Percentiles rank a stretch among this genome's conserved stretches.
These are phyloP conservation scores for Calonectria crousiana DNA, from an alignment of 2,329 filamentous ascomycete species.

Conservation along the genomic window DNA sequence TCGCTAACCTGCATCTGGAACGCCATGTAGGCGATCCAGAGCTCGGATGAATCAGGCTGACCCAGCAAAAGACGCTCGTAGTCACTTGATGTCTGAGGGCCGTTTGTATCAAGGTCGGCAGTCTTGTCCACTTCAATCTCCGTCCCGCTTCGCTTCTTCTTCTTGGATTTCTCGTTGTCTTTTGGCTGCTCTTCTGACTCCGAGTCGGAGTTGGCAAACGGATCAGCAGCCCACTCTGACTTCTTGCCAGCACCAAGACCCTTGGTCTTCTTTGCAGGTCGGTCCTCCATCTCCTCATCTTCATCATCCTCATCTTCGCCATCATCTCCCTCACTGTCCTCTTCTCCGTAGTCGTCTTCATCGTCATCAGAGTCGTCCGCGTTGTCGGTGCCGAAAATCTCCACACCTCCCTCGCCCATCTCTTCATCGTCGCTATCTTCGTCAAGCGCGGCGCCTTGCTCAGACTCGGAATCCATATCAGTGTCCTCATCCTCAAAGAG, in stretches of 20 bases:
- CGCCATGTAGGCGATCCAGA: slow-evolving; percentile 99
- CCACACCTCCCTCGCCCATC: slow-evolving; percentile 60
- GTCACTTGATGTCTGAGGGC: slow-evolving; percentile 90
- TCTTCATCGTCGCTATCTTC: slow-evolving; percentile 64
- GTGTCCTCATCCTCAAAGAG: slow-evolving; percentile 79
- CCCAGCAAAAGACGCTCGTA: slow-evolving; percentile 94
- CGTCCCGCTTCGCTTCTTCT: slow-evolving; percentile 79
- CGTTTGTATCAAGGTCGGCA: slow-evolving; percentile 89
- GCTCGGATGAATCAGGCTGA: slow-evolving; percentile 89
- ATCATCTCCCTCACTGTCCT: slow-evolving; percentile 58
- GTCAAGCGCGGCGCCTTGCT: slow-evolving; percentile 59
- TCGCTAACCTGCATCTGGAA: slow-evolving; percentile 96
- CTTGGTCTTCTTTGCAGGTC: slow-evolving; percentile 47
- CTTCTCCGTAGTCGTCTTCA: slow-evolving; percentile 51
- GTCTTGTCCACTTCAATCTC: slow-evolving; percentile 90
- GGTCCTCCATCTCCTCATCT: slow-evolving; percentile 57
- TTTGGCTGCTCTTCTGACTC: slow-evolving; percentile 58
- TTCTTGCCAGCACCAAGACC: slow-evolving; percentile 72
- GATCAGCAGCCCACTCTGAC: slow-evolving; percentile 88
- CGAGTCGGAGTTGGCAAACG: slow-evolving; percentile 70
- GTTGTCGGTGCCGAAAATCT: slow-evolving; percentile 62
- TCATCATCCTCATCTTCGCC: slow-evolving; percentile 51
- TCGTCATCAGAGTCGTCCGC: slow-evolving; percentile 54
- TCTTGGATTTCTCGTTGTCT: slow-evolving; percentile 57
- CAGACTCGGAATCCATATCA: slow-evolving; percentile 62